Evolutionary conservation across 2,329 filamentous ascomycete genomes (phyloP).

Genomic region (Chrysoporthe austroafricana): DNA sequence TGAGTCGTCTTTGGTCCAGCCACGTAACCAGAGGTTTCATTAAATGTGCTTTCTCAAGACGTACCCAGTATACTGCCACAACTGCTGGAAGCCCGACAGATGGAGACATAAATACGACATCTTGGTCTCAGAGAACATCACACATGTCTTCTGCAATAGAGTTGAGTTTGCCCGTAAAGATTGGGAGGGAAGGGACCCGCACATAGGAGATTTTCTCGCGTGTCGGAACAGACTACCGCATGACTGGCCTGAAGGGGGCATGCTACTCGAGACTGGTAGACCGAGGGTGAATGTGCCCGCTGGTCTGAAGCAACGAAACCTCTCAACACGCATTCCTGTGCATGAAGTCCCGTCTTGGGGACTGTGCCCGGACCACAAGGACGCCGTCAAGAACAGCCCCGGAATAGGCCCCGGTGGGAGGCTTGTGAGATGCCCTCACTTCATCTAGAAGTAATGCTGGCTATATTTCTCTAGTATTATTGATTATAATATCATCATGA

Average conservation of each 20-base stretch:
- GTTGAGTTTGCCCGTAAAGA: background rate
- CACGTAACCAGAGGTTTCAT: background rate
- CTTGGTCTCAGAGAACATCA: background rate
- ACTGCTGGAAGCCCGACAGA: background rate
- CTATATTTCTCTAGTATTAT: background rate
- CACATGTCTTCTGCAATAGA: conserved; percentile 9
- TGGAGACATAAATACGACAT: background rate
- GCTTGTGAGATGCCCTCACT: background rate
- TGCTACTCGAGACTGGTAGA: background rate
- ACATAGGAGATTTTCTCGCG: background rate
- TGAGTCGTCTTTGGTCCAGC: background rate
- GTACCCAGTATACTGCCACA: conserved; percentile 5
- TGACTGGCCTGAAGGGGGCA: background rate
- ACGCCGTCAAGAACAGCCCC: background rate
- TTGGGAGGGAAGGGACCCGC: background rate
- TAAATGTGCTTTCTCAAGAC: conserved; percentile 7
- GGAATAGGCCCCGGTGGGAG: background rate
- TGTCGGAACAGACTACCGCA: background rate
- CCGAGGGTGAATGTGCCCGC: background rate
- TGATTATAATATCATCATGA: no score
- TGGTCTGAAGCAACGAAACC: background rate
- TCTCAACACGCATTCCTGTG: background rate
- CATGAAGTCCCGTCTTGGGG: conserved; percentile 5
- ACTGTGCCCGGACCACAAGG: background rate
- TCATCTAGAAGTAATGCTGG: background rate